These are phyloP conservation scores for Jimgerdemannia flammicorona DNA, from an alignment of 192 early-diverging fungal species.

Conservation along the genomic window DNA sequence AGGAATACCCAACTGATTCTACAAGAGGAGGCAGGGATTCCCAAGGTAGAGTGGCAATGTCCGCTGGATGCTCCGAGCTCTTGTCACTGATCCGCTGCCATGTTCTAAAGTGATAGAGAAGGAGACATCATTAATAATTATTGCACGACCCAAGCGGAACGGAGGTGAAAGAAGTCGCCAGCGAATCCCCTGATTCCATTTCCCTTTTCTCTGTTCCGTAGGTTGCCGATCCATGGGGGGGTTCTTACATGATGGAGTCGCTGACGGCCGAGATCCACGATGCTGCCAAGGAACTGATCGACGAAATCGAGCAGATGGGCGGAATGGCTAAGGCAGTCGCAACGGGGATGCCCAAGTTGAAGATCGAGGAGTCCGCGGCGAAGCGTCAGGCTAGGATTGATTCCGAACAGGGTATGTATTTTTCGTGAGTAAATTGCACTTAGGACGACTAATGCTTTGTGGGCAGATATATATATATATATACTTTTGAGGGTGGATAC, in stretches of 20 bases:
- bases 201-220: not conserved
- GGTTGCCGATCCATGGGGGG: conserved; percentile 90
- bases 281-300: conserved; percentile 60
- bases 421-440: not conserved
- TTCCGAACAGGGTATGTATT: conserved; percentile 63
- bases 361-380: conserved; percentile 85
- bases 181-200: not conserved
- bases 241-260: conserved; percentile 92
- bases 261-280: conserved; percentile 80
- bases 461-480: not conserved
- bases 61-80: not conserved
- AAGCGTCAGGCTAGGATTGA: conserved; percentile 87
- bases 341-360: conserved; percentile 84
- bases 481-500: not conserved
- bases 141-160: no score
- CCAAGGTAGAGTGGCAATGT: conserved; percentile 34
- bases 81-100: no score
- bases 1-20: conserved; percentile 89
- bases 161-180: no score
- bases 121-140: no score
- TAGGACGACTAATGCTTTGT: not conserved
- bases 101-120: no score
- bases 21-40: conserved; percentile 84
- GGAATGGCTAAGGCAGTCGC: conserved; percentile 92
- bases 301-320: conserved; percentile 80